Base-by-base conservation (phyloP, 1,284 basidiomycete genomes). In the Sphagnurus paluster region DNA sequence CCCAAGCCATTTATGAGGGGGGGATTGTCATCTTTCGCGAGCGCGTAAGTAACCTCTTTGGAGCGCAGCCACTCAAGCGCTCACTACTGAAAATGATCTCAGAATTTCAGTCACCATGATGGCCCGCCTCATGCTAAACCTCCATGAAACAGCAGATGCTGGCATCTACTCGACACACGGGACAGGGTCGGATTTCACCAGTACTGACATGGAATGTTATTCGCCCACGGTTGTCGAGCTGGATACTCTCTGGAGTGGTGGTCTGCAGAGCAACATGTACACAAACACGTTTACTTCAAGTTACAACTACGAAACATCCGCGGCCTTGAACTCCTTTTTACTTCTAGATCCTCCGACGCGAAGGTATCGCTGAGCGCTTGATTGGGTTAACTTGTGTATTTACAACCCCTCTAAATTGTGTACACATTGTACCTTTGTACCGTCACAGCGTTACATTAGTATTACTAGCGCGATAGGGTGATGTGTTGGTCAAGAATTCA, bases 11-110 rank as follows among this genome's bases (percentile, higher is more conserved):
- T 66, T 49, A 52, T 71, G 17, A 53, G 61, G 41, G 71, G 70
- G n/a, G 56, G 64, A 3, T 51, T 74, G n/a, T 68, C 71, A n/a
- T 70, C 69, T 1, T 70, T 72, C 51, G 65, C 71, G 10, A 71
- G 64, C 60, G 60, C 62, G 71, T 71, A 39, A 20, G 66, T 16
- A 6, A 26, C 10, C 14, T 9, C 36, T 43, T 20, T 26, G 19
- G 29, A 34, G 14, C 20, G 34, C 10, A n/a, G n/a, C 8, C 8
- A 4, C 29, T 17, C 7, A 33, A 13, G n/a, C n/a, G n/a, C 23
- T n/a, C n/a, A n/a, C 28, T 17, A 9, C 11, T 16, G 42, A 23
- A 9, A 13, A 21, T 23, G 25, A 9, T 36, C 23, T 23, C 39
- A 69, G 69, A 24, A 59, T 69, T 19, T 71, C 71, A 1, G 63